phyloP scores from a whole-genome alignment of 2,329 filamentous ascomycete species.

The Hymenoscyphus repandus region DNA sequence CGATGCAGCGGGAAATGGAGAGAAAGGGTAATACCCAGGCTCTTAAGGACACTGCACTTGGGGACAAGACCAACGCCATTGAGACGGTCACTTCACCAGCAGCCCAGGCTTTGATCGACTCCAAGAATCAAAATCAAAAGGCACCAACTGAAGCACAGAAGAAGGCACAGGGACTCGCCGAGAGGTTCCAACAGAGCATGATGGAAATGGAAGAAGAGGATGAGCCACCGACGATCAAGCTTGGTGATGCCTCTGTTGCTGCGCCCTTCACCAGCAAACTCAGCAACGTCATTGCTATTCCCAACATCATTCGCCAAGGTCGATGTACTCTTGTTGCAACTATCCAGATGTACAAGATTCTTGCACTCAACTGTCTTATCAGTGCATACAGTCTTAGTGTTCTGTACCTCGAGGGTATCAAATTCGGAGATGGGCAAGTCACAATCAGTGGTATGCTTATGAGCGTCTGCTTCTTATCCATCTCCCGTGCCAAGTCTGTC shows the following conservation, averaged over 20 bases:
- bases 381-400: conserved; percentile 96
- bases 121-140: conserved; percentile 50
- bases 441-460: conserved; percentile 99
- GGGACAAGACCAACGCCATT: conserved; percentile 47
- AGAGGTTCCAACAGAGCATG: conserved; percentile 81
- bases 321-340: conserved; percentile 96
- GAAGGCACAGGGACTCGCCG: conserved; percentile 73
- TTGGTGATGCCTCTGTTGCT: conserved; percentile 94
- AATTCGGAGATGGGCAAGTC: conserved; percentile 96
- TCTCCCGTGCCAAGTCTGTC: conserved; percentile 94
- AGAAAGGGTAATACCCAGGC: conserved; percentile 64
- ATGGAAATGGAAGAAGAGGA: conserved; percentile 84
- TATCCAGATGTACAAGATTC: conserved; percentile 99
- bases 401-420: conserved; percentile 95
- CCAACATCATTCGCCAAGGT: conserved; percentile 97
- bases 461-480: conserved; percentile 98
- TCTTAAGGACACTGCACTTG: conserved; percentile 43
- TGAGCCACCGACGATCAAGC: conserved; percentile 92
- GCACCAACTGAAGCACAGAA: conserved; percentile 58
- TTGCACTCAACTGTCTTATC: conserved; percentile 95
- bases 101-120: conserved; percentile 53
- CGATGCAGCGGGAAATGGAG: conserved; percentile 78
- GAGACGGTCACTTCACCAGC: conserved; percentile 64
- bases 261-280: conserved; percentile 98
- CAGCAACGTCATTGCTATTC: conserved; percentile 91